Evolutionary conservation across 768 basidiomycete genomes (phyloP).

Genomic region (Rhizopogon vulgaris): DNA sequence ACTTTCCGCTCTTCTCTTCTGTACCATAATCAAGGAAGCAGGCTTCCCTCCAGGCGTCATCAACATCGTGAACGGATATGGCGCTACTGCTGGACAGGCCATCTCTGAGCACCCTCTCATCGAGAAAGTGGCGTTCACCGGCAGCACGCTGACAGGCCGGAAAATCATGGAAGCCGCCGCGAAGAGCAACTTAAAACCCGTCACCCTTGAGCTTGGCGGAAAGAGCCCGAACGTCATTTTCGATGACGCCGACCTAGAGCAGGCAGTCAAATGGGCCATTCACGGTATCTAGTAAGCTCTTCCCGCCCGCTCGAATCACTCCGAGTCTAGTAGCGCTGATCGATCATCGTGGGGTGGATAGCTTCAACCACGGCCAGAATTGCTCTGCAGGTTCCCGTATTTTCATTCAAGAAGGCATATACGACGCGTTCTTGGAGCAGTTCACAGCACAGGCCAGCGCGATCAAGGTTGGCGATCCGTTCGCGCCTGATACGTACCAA

Average conservation of each 20-base stretch:
- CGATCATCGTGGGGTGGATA: constrained; percentile 16
- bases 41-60: constrained; percentile 76
- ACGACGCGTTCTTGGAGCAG: constrained; percentile 47
- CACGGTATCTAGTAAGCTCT: constrained; percentile 65
- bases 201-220: constrained; percentile 53
- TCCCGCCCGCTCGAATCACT: too few relatives aligned
- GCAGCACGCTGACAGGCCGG: constrained; percentile 73
- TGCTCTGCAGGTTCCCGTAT: constrained; percentile 54
- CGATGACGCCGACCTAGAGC: constrained; percentile 37
- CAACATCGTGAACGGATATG: constrained; percentile 73
- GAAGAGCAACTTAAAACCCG: constrained; percentile 76
- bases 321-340: neutral
- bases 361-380: constrained; percentile 37
- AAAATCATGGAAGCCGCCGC: constrained; percentile 77
- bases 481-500: constrained; percentile 33
- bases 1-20: constrained; percentile 49
- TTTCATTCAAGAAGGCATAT: constrained; percentile 50
- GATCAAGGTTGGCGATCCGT: constrained; percentile 39
- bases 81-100: constrained; percentile 61
- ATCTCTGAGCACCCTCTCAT: constrained; percentile 61
- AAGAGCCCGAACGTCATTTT: constrained; percentile 46
- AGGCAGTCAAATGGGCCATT: constrained; percentile 67
- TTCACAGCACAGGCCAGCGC: constrained; percentile 31
- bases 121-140: constrained; percentile 81
- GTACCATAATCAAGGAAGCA: constrained; percentile 53